Percentiles rank a stretch among this genome's conserved stretches.
Conservation (phyloP, 345 rosid genomes). For the Euphorbia peplus region DNA sequence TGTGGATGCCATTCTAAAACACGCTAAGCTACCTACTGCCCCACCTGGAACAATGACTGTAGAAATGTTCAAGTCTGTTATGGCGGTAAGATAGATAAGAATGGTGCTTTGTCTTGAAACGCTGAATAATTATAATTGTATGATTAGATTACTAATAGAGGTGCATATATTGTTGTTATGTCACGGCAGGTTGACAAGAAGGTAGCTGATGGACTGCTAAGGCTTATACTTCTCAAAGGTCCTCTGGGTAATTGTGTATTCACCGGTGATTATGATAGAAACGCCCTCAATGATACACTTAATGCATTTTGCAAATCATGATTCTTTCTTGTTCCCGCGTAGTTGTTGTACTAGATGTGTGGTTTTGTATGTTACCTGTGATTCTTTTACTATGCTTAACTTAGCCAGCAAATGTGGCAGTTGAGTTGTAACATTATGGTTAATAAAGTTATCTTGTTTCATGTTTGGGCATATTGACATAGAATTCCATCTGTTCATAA, state of each 20-base stretch:
- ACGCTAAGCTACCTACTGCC: slow-evolving; percentile 67
- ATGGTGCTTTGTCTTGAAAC: neutral
- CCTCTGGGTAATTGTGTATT: slow-evolving; percentile 90
- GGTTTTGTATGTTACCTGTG: neutral
- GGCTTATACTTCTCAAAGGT: slow-evolving; percentile 93
- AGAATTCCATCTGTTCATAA: neutral
- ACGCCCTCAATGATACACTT: slow-evolving; percentile 81
- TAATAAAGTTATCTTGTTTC: neutral
- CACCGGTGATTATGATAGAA: slow-evolving; percentile 84
- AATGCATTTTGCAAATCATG: slow-evolving; percentile 62
- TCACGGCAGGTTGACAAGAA: slow-evolving; percentile 87
- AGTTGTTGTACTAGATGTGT: slow-evolving; percentile 4
- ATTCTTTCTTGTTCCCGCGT: slow-evolving; percentile 9
- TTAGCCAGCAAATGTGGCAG: neutral
- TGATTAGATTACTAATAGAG: neutral
- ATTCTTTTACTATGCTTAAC: neutral
- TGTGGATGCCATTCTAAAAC: slow-evolving; percentile 52
- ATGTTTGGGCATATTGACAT: neutral
- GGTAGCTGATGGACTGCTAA: slow-evolving; percentile 90
- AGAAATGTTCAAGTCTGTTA: slow-evolving; percentile 86
- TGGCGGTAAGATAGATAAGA: slow-evolving; percentile 66
- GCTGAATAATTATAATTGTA: neutral
- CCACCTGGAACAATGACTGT: slow-evolving; percentile 87
- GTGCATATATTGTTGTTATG: neutral
- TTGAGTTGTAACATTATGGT: neutral